Evolutionary conservation across 805 yeast genomes (phyloP), one percentile per base, ranked within the genome.

Genomic region (Ogataea pini): DNA sequence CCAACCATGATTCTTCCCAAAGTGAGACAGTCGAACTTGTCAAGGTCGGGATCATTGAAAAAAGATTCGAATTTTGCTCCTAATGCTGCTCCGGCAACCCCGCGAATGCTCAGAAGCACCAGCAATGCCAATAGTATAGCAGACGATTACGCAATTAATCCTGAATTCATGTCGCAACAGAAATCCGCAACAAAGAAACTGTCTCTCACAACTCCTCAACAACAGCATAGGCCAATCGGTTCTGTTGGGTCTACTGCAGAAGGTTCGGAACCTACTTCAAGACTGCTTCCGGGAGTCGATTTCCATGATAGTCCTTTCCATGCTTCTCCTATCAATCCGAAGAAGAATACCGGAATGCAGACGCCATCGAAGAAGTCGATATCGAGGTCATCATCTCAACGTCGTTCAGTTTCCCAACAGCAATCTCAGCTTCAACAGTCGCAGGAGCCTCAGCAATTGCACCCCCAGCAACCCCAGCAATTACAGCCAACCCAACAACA

Each of bases 21-120:
- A 40, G 61, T 60, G 14, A 49, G 67, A 41, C 59, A 52, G 17
- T 46, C 48, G 33, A 42, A 41, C 33, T 42, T 49, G 9, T 55
- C 63, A 12, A 50, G 61, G 42, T 55, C 63, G 12, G 50, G 48
- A 14, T 55, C 64, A n/a, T 14, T 50, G 14, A 55, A 56, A 33
- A 45, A 42, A 24, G 59, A 55, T 13, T 34, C 45, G 10, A 34
- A 31, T 36, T 40, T 29, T 37, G 27, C 52, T 22, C 54, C 65
- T 24, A 69, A 68, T 45, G 77, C 74, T 3, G 73, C 67, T 13
- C 86, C 86, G 2, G 88, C 88, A 1, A 83, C 89, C 1, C 86
- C 88, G 7, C 68, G 88, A 56, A 83, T 83, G 88, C 66, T 83
- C 41, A 72, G 86, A 56, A 80, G 79, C 57, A 77, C 78, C 3